These are phyloP conservation scores for Phaseolus coccineus DNA, from an alignment of 331 rosid genomes.

Conservation along the genomic window DNA sequence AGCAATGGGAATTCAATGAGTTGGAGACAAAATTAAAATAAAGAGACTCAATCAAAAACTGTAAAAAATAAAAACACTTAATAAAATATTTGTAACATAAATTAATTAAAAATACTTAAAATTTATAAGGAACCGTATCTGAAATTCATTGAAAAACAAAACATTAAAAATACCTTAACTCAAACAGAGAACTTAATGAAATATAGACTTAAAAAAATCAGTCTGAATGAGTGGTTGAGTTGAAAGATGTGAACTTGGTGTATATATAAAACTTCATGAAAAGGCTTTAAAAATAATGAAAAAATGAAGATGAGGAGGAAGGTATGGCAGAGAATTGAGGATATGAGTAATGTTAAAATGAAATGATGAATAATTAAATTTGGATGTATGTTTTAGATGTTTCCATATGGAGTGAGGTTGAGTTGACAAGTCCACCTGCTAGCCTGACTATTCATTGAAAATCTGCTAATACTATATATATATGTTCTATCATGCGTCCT, in stretches of 20 bases:
- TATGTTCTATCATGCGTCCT: conserved; percentile 32
- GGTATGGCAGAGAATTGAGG: conserved; percentile 7
- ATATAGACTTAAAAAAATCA: not conserved
- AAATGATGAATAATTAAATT: conserved; percentile 33
- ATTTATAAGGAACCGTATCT: too few relatives aligned
- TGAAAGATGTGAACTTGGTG: not conserved
- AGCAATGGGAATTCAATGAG: too few relatives aligned
- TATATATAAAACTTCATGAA: not conserved
- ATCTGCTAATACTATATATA: conserved; percentile 5
- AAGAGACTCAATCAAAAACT: too few relatives aligned
- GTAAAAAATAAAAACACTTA: too few relatives aligned
- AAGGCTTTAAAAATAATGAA: not conserved
- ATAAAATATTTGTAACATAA: too few relatives aligned
- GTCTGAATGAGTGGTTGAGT: not conserved
- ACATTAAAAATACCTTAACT: not conserved
- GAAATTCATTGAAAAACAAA: too few relatives aligned
- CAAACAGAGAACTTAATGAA: not conserved
- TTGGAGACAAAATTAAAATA: too few relatives aligned
- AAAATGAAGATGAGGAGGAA: not conserved
- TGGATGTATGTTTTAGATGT: conserved; percentile 6
- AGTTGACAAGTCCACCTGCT: conserved; percentile 36
- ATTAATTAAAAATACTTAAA: too few relatives aligned
- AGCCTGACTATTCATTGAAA: conserved; percentile 44
- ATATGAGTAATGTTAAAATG: conserved; percentile 7
- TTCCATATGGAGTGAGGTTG: conserved; percentile 18